Conservation (phyloP, 768 basidiomycete genomes). For the Phanerochaete carnosa region DNA sequence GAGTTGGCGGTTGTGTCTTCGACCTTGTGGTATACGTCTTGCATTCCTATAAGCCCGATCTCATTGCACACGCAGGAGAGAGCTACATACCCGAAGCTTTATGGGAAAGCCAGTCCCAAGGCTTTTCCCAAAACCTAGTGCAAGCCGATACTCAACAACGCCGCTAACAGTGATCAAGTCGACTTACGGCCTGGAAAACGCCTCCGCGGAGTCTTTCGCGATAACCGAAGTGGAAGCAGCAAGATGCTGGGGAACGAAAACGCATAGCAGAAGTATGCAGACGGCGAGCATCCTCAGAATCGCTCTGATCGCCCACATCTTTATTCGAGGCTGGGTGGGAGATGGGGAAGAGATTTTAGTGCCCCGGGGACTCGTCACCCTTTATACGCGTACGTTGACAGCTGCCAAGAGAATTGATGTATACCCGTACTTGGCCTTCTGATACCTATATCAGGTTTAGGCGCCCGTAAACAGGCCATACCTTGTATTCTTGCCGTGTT, state of each 20-base stretch:
- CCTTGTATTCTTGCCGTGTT: no score
- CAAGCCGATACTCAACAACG: no score
- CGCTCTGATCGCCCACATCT: background rate
- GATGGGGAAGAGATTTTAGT: background rate
- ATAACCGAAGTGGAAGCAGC: background rate
- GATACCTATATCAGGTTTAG: no score
- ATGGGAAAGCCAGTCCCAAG: background rate
- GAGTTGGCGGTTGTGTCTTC: background rate
- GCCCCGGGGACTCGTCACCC: background rate
- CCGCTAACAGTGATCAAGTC: no score
- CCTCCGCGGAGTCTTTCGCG: background rate
- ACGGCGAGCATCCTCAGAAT: background rate
- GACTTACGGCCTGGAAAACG: no score
- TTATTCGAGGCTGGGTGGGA: background rate
- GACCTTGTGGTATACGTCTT: background rate
- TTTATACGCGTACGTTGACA: no score
- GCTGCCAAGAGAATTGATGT: no score
- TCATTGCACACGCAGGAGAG: background rate
- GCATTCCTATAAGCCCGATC: background rate
- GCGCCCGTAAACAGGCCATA: no score
- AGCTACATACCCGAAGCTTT: background rate
- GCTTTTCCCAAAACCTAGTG: background rate
- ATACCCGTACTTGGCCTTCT: no score
- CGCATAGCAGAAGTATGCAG: background rate
- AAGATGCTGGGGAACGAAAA: background rate